These are phyloP conservation scores for Alternaria arborescens DNA, from an alignment of 2,329 filamentous ascomycete species.

Conservation along the genomic window DNA sequence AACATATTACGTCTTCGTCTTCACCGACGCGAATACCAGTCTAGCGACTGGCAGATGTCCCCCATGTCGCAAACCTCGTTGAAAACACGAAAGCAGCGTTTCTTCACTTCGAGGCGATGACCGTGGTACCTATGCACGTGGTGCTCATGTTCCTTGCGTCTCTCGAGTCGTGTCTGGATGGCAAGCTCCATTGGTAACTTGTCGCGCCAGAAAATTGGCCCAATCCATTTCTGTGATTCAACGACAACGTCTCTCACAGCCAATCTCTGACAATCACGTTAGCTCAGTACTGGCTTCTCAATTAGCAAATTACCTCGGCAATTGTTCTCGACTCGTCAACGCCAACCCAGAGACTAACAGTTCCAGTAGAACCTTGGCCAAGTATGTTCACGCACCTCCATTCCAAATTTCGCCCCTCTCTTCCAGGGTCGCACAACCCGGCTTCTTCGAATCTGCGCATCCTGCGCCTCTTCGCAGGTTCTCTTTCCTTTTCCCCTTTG, in stretches of 20 bases:
- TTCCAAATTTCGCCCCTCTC: neutral
- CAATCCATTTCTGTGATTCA: neutral
- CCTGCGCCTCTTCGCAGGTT: neutral
- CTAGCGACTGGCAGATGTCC: neutral
- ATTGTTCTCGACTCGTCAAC: neutral
- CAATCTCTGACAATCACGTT: neutral
- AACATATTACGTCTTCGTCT: neutral
- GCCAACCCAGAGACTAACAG: neutral
- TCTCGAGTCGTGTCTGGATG: constrained; percentile 6
- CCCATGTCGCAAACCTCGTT: constrained; percentile 11
- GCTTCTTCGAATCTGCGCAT: neutral
- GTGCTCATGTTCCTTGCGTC: constrained; percentile 1
- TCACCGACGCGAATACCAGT: neutral
- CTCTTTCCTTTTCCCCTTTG: neutral
- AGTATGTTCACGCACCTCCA: neutral
- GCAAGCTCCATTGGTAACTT: constrained; percentile 16
- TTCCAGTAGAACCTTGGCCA: neutral
- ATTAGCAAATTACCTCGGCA: neutral
- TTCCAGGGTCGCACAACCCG: neutral
- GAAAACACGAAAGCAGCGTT: constrained; percentile 12
- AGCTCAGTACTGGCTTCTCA: neutral
- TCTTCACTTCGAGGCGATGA: constrained; percentile 6
- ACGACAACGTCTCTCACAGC: neutral
- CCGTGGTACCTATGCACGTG: constrained; percentile 13
- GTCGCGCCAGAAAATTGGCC: constrained; percentile 18